Evolutionary conservation across 768 basidiomycete genomes (phyloP), one percentile per base, ranked within the genome.

Genomic region (Gymnopilus dilepis): DNA sequence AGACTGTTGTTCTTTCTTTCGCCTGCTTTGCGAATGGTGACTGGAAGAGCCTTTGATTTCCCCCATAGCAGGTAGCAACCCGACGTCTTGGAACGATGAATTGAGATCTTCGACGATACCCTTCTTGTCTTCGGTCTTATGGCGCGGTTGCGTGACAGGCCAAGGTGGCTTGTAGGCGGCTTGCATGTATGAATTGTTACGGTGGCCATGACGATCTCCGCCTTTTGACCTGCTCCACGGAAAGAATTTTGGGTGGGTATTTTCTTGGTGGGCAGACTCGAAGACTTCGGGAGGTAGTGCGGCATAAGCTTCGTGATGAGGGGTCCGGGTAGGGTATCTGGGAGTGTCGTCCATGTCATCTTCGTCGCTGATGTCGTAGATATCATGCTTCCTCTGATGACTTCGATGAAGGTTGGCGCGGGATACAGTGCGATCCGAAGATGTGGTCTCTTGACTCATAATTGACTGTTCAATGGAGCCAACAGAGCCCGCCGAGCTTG

Each of bases 31-130:
- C 11, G 26, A 54, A 45, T 56, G 52, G 51, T 61, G 56, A 31
- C 61, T 59, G 8, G 61, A 62, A 33, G 69, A 65, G 31, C 59
- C 55, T 45, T 67, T 70, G 17, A 72, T 66, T 59, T 74, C 76
- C 30, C 75, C 76, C 13, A 73, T 80, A 1, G 87, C 82, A 17
- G 91, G 91, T 17, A 94, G 72, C 15, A 94, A 72, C 4, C 92
- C 92, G 24, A 93, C 92, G 56, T 90, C 90, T 72, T 87, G 86
- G 77, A 94, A 94, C 3, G 90, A 91, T 61, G 83, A 82, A 62
- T 88, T 88, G 26, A 94, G 74, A 64, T 86, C 88, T 58, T 84
- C 83, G 56, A 92, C 85, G 26, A 89, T 85, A 51, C 85, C 83
- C 67, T 87, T 84, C 12, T 86, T 83, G 61, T 87, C 84, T 69